A percentile compares a stretch with the other conserved stretches of the same genome.
These are phyloP conservation scores for Rhodamnia argentea DNA, from an alignment of 345 rosid genomes.

Conservation along the genomic window DNA sequence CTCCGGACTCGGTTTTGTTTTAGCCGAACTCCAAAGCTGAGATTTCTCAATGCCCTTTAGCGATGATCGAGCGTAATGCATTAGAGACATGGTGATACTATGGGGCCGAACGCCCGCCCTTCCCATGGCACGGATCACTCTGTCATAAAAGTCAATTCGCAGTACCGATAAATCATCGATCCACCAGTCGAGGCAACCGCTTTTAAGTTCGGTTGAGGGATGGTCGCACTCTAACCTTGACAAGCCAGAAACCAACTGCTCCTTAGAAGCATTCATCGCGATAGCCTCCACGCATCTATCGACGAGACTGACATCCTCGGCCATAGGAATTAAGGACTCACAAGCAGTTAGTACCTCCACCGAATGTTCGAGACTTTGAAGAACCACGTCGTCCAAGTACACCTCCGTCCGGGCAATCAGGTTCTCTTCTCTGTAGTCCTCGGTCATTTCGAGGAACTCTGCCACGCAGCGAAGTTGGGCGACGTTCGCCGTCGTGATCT, in stretches of 20 bases:
- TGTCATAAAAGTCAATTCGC: conserved; percentile 42
- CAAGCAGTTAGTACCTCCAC: conserved; percentile 57
- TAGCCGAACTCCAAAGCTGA: conserved; percentile 40
- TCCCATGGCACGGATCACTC: conserved; percentile 52
- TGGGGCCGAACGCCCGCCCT: conserved; percentile 42
- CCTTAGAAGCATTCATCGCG: conserved; percentile 62
- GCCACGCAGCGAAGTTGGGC: conserved; percentile 65
- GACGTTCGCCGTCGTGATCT: conserved; percentile 59
- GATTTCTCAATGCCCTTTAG: conserved; percentile 47
- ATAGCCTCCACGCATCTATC: conserved; percentile 63
- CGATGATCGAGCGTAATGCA: conserved; percentile 69
- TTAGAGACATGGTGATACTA: conserved; percentile 50
- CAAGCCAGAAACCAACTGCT: conserved; percentile 60
- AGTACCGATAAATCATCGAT: conserved; percentile 61
- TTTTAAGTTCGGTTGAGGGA: conserved; percentile 48
- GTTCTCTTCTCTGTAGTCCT: conserved; percentile 63
- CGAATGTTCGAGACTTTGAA: conserved; percentile 54
- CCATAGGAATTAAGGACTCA: conserved; percentile 26
- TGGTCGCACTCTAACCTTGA: conserved; percentile 32
- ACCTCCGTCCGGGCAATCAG: conserved; percentile 48
- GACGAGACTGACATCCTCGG: conserved; percentile 45
- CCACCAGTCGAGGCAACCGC: conserved; percentile 65
- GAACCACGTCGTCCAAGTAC: conserved; percentile 44
- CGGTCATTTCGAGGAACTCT: conserved; percentile 78
- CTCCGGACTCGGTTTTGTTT: conserved; percentile 20